Evolutionary conservation across 345 rosid genomes (phyloP).

Genomic region (Jatropha curcas): DNA sequence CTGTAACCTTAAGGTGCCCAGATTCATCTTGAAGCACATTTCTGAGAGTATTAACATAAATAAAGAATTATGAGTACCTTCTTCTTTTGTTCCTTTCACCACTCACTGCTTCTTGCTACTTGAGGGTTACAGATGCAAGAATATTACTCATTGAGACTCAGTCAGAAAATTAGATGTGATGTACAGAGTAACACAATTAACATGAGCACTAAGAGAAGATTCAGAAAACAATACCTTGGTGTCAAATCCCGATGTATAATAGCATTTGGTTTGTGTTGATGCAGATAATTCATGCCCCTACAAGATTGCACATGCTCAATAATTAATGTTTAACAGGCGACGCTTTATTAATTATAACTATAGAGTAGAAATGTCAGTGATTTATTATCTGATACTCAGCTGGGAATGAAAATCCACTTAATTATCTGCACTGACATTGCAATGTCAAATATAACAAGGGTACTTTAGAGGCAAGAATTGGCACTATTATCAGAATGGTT

Average conservation of each 20-base stretch:
- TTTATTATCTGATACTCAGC: neutral
- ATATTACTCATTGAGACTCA: neutral
- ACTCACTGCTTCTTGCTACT: neutral
- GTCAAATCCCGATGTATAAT: slow-evolving; percentile 66
- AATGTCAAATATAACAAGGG: neutral
- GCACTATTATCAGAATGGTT: neutral
- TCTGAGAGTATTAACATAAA: slow-evolving; percentile 24
- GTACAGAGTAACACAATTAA: neutral
- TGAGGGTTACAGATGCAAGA: neutral
- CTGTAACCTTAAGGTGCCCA: slow-evolving; percentile 67
- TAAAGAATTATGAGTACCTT: neutral
- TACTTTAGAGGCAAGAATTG: neutral
- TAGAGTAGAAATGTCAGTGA: neutral
- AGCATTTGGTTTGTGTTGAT: slow-evolving; percentile 61
- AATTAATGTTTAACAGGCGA: neutral
- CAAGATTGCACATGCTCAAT: slow-evolving; percentile 18
- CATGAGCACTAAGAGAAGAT: slow-evolving; percentile 8
- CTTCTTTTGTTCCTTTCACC: neutral
- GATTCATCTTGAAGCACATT: slow-evolving; percentile 63
- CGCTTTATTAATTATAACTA: neutral
- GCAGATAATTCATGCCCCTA: slow-evolving; percentile 77
- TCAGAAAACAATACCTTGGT: slow-evolving; percentile 44
- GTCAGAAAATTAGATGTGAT: neutral
- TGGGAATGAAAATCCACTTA: slow-evolving; percentile 2
- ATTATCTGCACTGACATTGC: neutral